Conservation (phyloP, 768 basidiomycete genomes). For the Podaxis sp. region DNA sequence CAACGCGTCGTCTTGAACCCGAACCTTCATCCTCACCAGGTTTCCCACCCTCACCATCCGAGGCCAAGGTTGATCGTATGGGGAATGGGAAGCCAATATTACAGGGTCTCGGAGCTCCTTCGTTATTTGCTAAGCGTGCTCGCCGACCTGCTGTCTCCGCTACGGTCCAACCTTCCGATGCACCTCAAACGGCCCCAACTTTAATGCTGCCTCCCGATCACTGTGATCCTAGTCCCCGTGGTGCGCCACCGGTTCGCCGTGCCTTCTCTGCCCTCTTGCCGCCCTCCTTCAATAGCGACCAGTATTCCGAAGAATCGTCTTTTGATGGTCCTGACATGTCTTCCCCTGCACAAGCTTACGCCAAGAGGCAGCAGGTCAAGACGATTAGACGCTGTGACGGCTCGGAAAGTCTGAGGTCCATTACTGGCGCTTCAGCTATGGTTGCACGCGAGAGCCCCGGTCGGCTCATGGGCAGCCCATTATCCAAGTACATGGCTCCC, state of each 20-base stretch:
- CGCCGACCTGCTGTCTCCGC: slow-evolving; percentile 71
- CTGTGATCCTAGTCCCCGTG: slow-evolving; percentile 30
- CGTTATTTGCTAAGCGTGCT: slow-evolving; percentile 52
- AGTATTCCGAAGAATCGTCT: slow-evolving; percentile 52
- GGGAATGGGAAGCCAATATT: slow-evolving; percentile 50
- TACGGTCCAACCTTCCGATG: slow-evolving; percentile 46
- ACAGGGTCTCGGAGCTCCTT: slow-evolving; percentile 52
- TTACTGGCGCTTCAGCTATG: slow-evolving; percentile 64
- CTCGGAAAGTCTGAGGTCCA: slow-evolving; percentile 74
- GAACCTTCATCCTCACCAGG: slow-evolving; percentile 48
- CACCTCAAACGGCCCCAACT: slow-evolving; percentile 39
- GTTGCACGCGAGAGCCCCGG: slow-evolving; percentile 45
- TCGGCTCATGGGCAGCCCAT: slow-evolving; percentile 30
- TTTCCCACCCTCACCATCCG: slow-evolving; percentile 49
- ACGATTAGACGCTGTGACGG: slow-evolving; percentile 80
- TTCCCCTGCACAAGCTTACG: slow-evolving; percentile 80
- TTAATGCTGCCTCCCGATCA: slow-evolving; percentile 28
- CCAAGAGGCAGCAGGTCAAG: slow-evolving; percentile 72
- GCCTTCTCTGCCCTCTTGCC: slow-evolving; percentile 75
- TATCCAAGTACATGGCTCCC: slow-evolving; percentile 50
- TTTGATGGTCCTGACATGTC: slow-evolving; percentile 71
- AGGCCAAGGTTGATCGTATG: slow-evolving; percentile 47
- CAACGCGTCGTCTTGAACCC: slow-evolving; percentile 32
- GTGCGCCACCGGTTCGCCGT: slow-evolving; percentile 55
- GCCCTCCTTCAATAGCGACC: slow-evolving; percentile 47